Evolutionary conservation across 202 grass and related monocot species (phyloP).

Genomic region (Brachypodium distachyon): DNA sequence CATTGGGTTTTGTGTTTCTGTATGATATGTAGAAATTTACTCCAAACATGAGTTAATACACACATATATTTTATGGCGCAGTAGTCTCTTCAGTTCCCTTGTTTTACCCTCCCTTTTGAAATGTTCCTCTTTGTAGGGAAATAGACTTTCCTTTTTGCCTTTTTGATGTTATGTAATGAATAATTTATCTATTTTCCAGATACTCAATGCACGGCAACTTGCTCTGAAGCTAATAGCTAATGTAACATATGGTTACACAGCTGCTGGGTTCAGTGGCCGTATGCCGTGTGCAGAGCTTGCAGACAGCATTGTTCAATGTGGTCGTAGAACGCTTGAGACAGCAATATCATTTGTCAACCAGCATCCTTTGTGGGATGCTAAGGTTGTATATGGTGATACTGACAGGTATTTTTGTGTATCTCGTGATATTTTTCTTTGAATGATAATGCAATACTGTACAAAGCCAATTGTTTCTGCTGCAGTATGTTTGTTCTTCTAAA

Average conservation of each 20-base stretch:
- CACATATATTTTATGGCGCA: neutral
- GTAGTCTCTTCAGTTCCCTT: neutral
- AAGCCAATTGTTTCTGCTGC: slow-evolving; percentile 16
- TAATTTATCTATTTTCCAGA: slow-evolving; percentile 38
- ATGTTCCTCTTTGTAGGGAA: slow-evolving; percentile 1
- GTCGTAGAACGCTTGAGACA: slow-evolving; percentile 90
- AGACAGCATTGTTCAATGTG: slow-evolving; percentile 98
- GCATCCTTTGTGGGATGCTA: slow-evolving; percentile 77
- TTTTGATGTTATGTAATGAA: slow-evolving; percentile 7
- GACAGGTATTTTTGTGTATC: slow-evolving; percentile 60
- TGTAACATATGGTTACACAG: slow-evolving; percentile 96
- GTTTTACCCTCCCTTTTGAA: neutral
- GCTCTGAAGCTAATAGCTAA: slow-evolving; percentile 97
- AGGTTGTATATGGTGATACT: slow-evolving; percentile 97
- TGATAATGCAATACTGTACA: slow-evolving; percentile 1
- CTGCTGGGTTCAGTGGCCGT: slow-evolving; percentile 91
- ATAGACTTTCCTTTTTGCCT: neutral
- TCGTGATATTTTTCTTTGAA: slow-evolving; percentile 14
- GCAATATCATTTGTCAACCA: slow-evolving; percentile 85
- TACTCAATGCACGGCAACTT: slow-evolving; percentile 97
- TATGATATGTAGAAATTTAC: neutral
- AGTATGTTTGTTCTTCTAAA: slow-evolving; percentile 96
- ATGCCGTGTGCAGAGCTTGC: slow-evolving; percentile 98
- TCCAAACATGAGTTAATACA: neutral
- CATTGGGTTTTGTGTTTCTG: neutral